Conservation (phyloP, 441 rosid genomes). For the Arabidopsis lyrata region DNA sequence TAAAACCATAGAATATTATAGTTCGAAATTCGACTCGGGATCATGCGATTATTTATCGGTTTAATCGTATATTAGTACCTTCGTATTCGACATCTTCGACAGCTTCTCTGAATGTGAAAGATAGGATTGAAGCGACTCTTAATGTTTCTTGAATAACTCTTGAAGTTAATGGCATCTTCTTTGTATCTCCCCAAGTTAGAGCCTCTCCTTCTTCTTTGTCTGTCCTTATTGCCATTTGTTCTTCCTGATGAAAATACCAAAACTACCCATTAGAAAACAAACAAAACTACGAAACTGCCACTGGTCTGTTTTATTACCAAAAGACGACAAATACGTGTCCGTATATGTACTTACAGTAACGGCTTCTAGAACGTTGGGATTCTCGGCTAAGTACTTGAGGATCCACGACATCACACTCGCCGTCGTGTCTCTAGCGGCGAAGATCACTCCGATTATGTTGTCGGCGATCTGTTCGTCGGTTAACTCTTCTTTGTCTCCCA, state of each 20-base stretch:
- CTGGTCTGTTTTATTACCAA: slow-evolving; percentile 13
- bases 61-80: slow-evolving; percentile 48
- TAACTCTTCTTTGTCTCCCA: slow-evolving; percentile 81
- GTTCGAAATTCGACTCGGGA: not conserved
- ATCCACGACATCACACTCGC: slow-evolving; percentile 97
- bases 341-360: slow-evolving; percentile 71
- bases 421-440: slow-evolving; percentile 97
- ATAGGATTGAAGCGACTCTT: slow-evolving; percentile 86
- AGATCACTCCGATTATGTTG: slow-evolving; percentile 91
- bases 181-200: slow-evolving; percentile 80
- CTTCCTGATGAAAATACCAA: slow-evolving; percentile 57
- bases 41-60: not conserved
- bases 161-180: slow-evolving; percentile 85
- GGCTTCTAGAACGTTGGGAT: slow-evolving; percentile 78
- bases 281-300: slow-evolving; percentile 37
- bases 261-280: not conserved
- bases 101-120: slow-evolving; percentile 97
- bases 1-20: not conserved
- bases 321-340: slow-evolving; percentile 31
- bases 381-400: slow-evolving; percentile 84
- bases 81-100: slow-evolving; percentile 93
- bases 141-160: slow-evolving; percentile 94
- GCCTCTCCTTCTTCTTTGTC: slow-evolving; percentile 54
- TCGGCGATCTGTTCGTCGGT: slow-evolving; percentile 92
- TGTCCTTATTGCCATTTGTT: slow-evolving; percentile 72